Evolutionary conservation across 352 stramenopile species (phyloP), one percentile per base, ranked within the genome.

Genomic region (Pythium insidiosum): DNA sequence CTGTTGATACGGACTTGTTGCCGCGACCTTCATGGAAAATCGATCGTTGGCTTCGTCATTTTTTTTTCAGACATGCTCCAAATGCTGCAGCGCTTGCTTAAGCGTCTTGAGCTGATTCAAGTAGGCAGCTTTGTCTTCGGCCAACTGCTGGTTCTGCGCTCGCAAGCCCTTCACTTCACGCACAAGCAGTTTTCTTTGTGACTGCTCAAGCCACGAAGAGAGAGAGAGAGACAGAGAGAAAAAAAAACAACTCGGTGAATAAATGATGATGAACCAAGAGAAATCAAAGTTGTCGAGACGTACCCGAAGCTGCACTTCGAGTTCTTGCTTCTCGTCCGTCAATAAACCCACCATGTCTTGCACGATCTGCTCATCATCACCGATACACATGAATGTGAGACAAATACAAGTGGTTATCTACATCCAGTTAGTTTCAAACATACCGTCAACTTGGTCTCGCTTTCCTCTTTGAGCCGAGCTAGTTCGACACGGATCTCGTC

Each of bases 301-400:
- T 54, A 75, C 67, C 54, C 73, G 62, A 20, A 89, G 43, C 43
- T 92, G 79, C 2, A 63, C 43, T 46, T 89, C 73, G 4, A 92
- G 60, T 31, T 85, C 74, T 21, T 71, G 64, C 43, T 92, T 92
- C 54, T 92, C 79, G 13, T 86, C 69, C 0, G 71, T 66, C 10
- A 92, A 49, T 18, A 88, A 47, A 18, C 68, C 58, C 16, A 89
- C 69, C 76, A 92, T 92, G 46, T 92, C 79, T 59, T 92, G 50
- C 13, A 89, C 63, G 12, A 91, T 85, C 79, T 91, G 33, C n/a
- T n/a, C n/a, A n/a, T n/a, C n/a, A n/a, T n/a, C 15, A 31, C 6
- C 15, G 12, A 29, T 13, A 36, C 11, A 38, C 2, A 9, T 23
- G 6, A 49, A 22, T 23, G 40, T 38, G 30, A 20, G 3, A 33